Evolutionary conservation across 2,329 filamentous ascomycete genomes (phyloP), one percentile per base, ranked within the genome.

Genomic region (Penicillium sp.): DNA sequence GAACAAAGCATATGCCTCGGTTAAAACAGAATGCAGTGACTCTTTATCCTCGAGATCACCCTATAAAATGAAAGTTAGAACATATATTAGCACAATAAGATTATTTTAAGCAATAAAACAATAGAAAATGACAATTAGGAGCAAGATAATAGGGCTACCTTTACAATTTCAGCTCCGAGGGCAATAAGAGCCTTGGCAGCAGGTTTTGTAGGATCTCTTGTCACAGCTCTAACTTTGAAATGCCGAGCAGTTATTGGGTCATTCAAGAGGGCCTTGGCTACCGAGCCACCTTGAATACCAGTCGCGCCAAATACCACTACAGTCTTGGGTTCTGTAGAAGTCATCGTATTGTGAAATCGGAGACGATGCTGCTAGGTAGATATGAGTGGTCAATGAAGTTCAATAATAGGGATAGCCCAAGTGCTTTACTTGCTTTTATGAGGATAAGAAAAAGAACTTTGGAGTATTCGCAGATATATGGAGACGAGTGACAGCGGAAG

Each of bases 251-350:
- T 70, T 47, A 76, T 69, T 0, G 78, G 68, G 63, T 74, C 70
- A 26, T 65, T 61, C 8, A 80, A 72, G n/a, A 82, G 65, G 42
- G 65, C 62, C 24, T 71, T 67, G 48, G 82, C 77, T 45, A 86
- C 76, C 5, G 80, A 81, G 59, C 81, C 79, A 48, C 84, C 84
- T 70, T 87, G 84, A 56, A 80, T 78, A 57, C 83, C 82, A 21
- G 83, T 86, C 45, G 82, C 79, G 23, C 83, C 83, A 62, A 85
- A 80, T 14, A 86, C 74, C 46, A 79, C 79, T 64, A 85, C 54
- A 18, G 64, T 56, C 20, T 65, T 66, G 21, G 9, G 21, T 24
- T 42, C 20, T 40, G 48, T 51, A 42, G 35, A 42, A 51, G 48
- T 3, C 48, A 51, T 51, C 16, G 28, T 50, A 23, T 23, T 14